A percentile compares a stretch with the other conserved stretches of the same genome.
These are phyloP conservation scores for Penicillium cataractarum DNA, from an alignment of 495 filamentous ascomycete genomes.

Conservation along the genomic window DNA sequence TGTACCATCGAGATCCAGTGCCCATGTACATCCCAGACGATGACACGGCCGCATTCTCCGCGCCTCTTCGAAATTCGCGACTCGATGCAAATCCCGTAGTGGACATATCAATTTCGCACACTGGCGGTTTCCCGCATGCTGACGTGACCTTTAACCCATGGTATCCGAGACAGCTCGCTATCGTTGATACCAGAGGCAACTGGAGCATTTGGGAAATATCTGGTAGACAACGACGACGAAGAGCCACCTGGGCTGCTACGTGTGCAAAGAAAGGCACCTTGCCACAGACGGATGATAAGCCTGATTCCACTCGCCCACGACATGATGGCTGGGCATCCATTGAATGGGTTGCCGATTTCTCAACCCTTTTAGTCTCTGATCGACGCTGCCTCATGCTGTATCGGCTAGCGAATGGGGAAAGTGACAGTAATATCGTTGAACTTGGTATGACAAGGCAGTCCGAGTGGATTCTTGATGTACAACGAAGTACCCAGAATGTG, in stretches of 20 bases:
- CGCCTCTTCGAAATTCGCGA: constrained; percentile 45
- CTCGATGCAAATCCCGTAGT: constrained; percentile 66
- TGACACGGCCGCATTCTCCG: constrained; percentile 9
- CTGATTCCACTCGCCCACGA: constrained; percentile 21
- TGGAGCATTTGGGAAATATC: constrained; percentile 80
- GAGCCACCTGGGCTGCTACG: constrained; percentile 30
- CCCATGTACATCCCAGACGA: constrained; percentile 32
- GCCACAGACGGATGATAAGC: constrained; percentile 32
- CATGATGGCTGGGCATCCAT: constrained; percentile 57
- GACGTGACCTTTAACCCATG: constrained; percentile 82
- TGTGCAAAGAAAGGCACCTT: constrained; percentile 34
- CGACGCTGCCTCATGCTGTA: constrained; percentile 47
- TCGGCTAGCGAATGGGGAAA: constrained; percentile 27
- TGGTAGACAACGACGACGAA: constrained; percentile 39
- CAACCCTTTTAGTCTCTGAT: constrained; percentile 51
- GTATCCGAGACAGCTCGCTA: constrained; percentile 66
- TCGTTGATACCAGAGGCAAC: constrained; percentile 70
- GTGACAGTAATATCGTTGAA: constrained; percentile 34
- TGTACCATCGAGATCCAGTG: constrained; percentile 41
- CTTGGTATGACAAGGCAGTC: constrained; percentile 39
- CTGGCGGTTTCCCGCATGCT: constrained; percentile 62
- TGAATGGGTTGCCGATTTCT: constrained; percentile 52
- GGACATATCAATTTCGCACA: constrained; percentile 54
- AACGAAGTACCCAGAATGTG: constrained; percentile 45
- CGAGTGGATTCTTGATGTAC: constrained; percentile 60